Evolutionary conservation across 2,329 filamentous ascomycete genomes (phyloP), one percentile per base, ranked within the genome.

Genomic region (Rhinocladiella similis): DNA sequence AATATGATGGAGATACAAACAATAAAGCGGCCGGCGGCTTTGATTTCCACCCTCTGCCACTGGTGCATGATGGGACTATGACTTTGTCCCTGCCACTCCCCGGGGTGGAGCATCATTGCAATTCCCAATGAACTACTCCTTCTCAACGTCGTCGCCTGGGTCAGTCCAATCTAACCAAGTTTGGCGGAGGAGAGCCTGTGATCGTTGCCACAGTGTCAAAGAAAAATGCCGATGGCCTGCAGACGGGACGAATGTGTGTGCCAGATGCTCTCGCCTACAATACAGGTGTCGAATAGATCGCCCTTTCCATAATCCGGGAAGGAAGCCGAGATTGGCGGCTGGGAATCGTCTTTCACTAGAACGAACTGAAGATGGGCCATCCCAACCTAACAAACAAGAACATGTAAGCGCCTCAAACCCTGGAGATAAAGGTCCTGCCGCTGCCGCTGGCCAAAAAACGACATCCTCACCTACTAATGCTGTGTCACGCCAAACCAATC

Each of bases 101-200:
- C 29, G 29, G 10, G 6, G 7, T 33, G 29, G 29, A 12, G 29
- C 29, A 33, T 33, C 10, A 33, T 3, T 33, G 29, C 29, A 33
- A 33, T 33, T 33, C 29, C 5, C 29, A 9, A 33, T 33, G 29
- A 33, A 33, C 10, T 12, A 33, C 29, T 12, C 29, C 29, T 33
- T 10, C 29, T 33, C 29, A 33, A 33, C 29, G 10, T 33, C 29
- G 10, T 33, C 29, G 29, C 29, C 29, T 33, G 29, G 29, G 29
- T 33, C 29, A 10, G 29, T 33, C 10, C 29, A 33, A 33, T 43
- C 41, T 43, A 12, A 43, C 10, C 41, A 43, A 13, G 3, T 22
- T 43, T 16, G 41, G 22, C n/a, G 41, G 59, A 61, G 54, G 55
- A 54, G 45, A 48, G 43, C 52, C 7, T 54, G 52, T 35, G 52